Evolutionary conservation across 345 rosid genomes (phyloP), one percentile per base, ranked within the genome.

Genomic region (Raphanus raphanistrum): DNA sequence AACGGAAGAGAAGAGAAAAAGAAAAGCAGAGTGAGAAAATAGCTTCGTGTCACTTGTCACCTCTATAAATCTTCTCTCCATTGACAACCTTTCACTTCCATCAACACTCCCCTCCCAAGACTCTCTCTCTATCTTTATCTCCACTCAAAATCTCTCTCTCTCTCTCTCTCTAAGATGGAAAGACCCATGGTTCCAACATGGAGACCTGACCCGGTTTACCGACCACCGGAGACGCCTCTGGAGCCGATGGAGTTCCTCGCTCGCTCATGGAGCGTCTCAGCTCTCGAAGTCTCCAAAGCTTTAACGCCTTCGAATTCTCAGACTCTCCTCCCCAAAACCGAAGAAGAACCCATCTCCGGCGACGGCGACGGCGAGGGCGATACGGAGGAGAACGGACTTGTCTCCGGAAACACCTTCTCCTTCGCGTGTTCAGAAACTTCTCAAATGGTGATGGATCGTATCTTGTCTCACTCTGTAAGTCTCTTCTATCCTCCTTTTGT

Each of bases 401-500:
- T 87, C 82, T 85, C 94, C 21, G 97, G 98, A 2, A 95, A 92
- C 84, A 92, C 96, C 2, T 92, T 90, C 85, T 90, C 97, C 11
- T 95, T 95, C 25, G 99, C 97, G 6, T 91, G 91, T 26, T 91
- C 92, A 0, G 99, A 95, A 79, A 95, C 99, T 36, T 95, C 97
- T 26, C 99, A 87, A 84, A 91, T 95, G 98, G 91, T 95, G 73
- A 85, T 95, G 92, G 99, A 95, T 16, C 88, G 99, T 36, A 95
- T 95, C 85, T 82, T 95, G 93, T 92, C 97, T 41, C 99, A 95
- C 84, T 91, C 99, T 89, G 99, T 95, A 78, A 91, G 97, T 81
- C 21, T 38, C 52, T 33, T 36, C 21, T 25, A 55, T 21, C 41
- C 54, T 25, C 6, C 48, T 35, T 26, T 25, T 21, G 21, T 21